Percentiles rank a stretch among this genome's conserved stretches.
Conservation (phyloP, 2,329 filamentous ascomycete genomes). For the Fusarium avenaceum region DNA sequence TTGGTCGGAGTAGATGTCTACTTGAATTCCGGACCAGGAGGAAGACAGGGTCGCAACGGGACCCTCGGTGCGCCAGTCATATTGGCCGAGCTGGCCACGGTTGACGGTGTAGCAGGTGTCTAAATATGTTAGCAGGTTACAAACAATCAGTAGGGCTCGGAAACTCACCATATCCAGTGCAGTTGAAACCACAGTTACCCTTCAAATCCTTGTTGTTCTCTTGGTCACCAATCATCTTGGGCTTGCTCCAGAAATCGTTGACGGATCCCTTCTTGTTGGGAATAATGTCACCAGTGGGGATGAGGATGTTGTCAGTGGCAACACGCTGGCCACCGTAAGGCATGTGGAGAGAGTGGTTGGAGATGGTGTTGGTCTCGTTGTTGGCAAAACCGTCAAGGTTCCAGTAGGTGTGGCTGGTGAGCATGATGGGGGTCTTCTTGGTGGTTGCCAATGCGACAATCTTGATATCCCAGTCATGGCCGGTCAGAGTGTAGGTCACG, state of each 20-base stretch:
- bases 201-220: slow-evolving; percentile 71
- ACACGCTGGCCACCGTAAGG: slow-evolving; percentile 80
- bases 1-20: slow-evolving; percentile 88
- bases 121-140: slow-evolving; percentile 42
- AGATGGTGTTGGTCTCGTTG: slow-evolving; percentile 72
- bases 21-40: slow-evolving; percentile 82
- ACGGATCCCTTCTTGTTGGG: slow-evolving; percentile 75
- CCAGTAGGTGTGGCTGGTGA: slow-evolving; percentile 82
- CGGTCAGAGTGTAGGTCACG: slow-evolving; percentile 78
- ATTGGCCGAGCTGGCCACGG: slow-evolving; percentile 68
- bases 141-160: rapidly evolving
- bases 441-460: slow-evolving; percentile 79
- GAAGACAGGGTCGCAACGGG: slow-evolving; percentile 78
- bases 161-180: slow-evolving; percentile 82
- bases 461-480: slow-evolving; percentile 77
- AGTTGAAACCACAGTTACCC: slow-evolving; percentile 84
- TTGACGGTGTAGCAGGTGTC: slow-evolving; percentile 79
- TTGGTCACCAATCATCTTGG: slow-evolving; percentile 83
- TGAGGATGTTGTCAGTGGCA: slow-evolving; percentile 76
- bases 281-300: slow-evolving; percentile 82
- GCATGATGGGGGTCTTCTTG: slow-evolving; percentile 85
- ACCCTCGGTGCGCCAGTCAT: slow-evolving; percentile 72
- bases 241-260: slow-evolving; percentile 85
- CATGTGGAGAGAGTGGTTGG: slow-evolving; percentile 80
- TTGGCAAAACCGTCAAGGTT: slow-evolving; percentile 85